Conservation (phyloP, 345 rosid species). For the Pseudoturritis turrita region DNA sequence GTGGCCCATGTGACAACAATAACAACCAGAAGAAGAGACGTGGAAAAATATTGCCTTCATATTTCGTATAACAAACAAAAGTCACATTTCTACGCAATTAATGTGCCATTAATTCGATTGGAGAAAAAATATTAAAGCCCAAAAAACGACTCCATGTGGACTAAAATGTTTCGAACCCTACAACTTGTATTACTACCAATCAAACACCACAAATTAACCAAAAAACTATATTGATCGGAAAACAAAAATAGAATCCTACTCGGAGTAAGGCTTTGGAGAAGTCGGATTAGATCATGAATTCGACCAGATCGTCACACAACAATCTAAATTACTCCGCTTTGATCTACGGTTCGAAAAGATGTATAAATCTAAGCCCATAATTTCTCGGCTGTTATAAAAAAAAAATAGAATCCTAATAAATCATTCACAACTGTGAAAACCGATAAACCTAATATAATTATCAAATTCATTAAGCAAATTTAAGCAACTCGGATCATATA, state of each 20-base stretch:
- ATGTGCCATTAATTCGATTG: background rate
- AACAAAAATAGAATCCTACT: too few species aligned
- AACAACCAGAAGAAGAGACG: background rate
- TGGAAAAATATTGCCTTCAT: background rate
- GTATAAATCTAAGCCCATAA: too few species aligned
- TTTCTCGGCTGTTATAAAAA: too few species aligned
- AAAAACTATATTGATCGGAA: too few species aligned
- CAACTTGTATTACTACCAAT: too few species aligned
- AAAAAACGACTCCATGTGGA: background rate
- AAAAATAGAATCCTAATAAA: background rate
- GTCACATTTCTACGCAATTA: background rate
- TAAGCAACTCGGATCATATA: background rate
- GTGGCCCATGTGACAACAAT: slow-evolving; percentile 1
- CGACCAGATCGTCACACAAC: too few species aligned
- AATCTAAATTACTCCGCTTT: too few species aligned
- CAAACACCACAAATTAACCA: too few species aligned
- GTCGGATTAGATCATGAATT: too few species aligned
- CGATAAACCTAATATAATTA: too few species aligned
- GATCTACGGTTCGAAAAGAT: too few species aligned
- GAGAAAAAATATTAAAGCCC: background rate
- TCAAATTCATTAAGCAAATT: background rate
- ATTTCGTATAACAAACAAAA: background rate
- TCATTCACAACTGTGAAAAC: background rate
- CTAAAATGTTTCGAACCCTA: background rate
- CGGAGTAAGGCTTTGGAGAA: too few species aligned